These are phyloP conservation scores for Fusarium sp. DNA, from an alignment of 2,329 filamentous ascomycete genomes.

Conservation along the genomic window DNA sequence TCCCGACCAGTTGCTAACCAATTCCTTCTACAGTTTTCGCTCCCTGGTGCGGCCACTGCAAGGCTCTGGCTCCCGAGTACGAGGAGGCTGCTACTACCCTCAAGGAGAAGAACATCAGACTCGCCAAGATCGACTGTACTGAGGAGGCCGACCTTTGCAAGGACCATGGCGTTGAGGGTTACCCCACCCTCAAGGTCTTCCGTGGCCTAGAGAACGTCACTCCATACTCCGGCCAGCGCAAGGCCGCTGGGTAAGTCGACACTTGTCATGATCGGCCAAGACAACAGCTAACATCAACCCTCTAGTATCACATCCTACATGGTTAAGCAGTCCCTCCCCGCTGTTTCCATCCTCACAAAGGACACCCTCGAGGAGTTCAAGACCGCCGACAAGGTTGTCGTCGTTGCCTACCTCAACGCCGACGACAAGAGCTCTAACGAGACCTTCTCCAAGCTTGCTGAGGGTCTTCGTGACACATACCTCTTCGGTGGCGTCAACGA, in stretches of 20 bases:
- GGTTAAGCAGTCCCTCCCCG: constrained; percentile 96
- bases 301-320: constrained; percentile 83
- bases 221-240: constrained; percentile 90
- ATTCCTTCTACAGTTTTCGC: constrained; percentile 77
- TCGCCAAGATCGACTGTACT: constrained; percentile 95
- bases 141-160: constrained; percentile 93
- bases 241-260: constrained; percentile 77
- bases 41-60: constrained; percentile 98
- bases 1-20: constrained; percentile 54
- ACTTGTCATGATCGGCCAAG: not conserved
- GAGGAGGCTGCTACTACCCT: constrained; percentile 86
- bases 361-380: constrained; percentile 96
- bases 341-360: constrained; percentile 85
- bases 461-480: constrained; percentile 87
- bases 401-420: constrained; percentile 87
- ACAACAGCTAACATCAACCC: constrained; percentile 39
- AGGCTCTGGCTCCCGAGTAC: constrained; percentile 94
- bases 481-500: constrained; percentile 93
- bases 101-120: constrained; percentile 88
- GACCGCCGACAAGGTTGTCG: constrained; percentile 94
- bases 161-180: constrained; percentile 91
- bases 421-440: constrained; percentile 88
- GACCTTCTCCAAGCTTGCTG: constrained; percentile 80
- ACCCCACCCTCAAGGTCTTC: constrained; percentile 99
- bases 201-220: constrained; percentile 84